Evolutionary conservation across 352 stramenopile genomes (phyloP), one percentile per base, ranked within the genome.

Genomic region (Phytophthora foliorum): DNA sequence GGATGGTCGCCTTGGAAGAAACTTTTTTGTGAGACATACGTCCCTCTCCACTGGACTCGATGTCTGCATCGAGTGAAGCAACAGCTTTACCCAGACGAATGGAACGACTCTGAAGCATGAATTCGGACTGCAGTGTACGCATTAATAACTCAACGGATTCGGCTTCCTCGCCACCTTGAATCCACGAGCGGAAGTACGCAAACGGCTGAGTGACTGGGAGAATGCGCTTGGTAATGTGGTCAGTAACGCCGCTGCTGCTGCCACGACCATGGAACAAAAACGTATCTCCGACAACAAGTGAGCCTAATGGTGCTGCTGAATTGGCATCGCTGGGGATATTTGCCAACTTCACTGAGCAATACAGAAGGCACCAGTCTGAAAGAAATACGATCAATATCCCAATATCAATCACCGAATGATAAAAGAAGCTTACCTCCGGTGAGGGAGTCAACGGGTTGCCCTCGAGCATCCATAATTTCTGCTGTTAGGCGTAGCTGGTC

Each of bases 121-220:
- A 92, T 10, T 90, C 81, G 0, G 86, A 94, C 45, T 80, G 74
- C 4, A 94, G 66, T 2, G 72, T 74, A 3, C 63, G 52, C 16
- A 88, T 67, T 10, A 89, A 44, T 8, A 72, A 62, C 3, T 71
- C 65, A 31, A 84, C 78, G 45, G 72, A 76, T 5, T 84, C 69
- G 4, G 75, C 74, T 61, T 94, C 84, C 8, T 72, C 46, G 0
- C 83, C 81, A 2, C 48, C 31, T 42, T 89, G 76, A 46, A 86
- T 64, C 86, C 86, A 94, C 13, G 84, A 87, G 3, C 80, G 79
- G 45, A 93, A 85, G 63, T 86, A 84, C 6, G 83, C 61, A 49
- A 94, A 93, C 25, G 67, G 57, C 21, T 80, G 72, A 0, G 86
- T 94, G 21, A 88, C 66, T n/a, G 79, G 72, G 4, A 94, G 50